phyloP scores from a whole-genome alignment of 192 early-diverging fungal species.

The Umbelopsis vinacea region DNA sequence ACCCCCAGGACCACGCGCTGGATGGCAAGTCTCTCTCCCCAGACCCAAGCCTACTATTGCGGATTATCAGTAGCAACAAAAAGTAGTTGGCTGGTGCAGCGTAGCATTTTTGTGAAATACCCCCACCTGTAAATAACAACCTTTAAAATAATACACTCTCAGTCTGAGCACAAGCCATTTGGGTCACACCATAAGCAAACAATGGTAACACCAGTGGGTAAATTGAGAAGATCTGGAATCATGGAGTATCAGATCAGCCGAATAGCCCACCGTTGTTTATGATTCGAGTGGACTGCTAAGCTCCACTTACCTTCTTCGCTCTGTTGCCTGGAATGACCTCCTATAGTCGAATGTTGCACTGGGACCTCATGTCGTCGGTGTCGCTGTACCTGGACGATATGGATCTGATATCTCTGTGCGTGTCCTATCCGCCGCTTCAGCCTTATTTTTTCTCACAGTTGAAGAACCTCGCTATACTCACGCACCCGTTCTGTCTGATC shows the following conservation, averaged over 20 bases:
- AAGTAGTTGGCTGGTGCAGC: not conserved
- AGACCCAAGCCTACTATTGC: not conserved
- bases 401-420: not conserved
- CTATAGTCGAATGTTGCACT: not conserved
- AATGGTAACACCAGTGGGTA: too few relatives aligned
- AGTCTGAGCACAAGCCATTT: too few relatives aligned
- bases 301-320: too few relatives aligned
- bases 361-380: not conserved
- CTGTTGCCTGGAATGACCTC: not conserved
- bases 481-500: not conserved
- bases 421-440: not conserved
- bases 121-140: not conserved
- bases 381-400: not conserved
- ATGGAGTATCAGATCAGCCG: too few relatives aligned
- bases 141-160: too few relatives aligned
- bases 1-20: not conserved
- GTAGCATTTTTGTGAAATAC: not conserved
- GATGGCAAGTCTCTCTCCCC: not conserved
- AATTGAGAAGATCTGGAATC: too few relatives aligned
- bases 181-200: too few relatives aligned
- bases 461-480: not conserved
- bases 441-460: not conserved
- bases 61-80: not conserved
- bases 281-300: too few relatives aligned
- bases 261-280: too few relatives aligned